A percentile compares a stretch with the other conserved stretches of the same genome.
Evolutionary conservation across 108 stramenopile genomes (phyloP).

Genomic region (Nitzschia inconspicua): DNA sequence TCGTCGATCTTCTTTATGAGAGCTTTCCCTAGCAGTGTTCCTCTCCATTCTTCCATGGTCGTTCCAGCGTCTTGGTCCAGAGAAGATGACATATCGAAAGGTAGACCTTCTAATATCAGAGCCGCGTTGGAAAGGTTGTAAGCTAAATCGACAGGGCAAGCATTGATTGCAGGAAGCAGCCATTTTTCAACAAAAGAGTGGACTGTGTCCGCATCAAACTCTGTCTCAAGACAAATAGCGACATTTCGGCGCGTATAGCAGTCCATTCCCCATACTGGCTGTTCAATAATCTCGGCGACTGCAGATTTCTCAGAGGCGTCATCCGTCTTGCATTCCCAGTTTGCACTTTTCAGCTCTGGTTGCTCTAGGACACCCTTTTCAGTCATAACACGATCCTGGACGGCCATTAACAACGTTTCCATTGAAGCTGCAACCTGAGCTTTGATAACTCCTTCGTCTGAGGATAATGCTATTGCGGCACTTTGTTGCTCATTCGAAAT

Average conservation of each 20-base stretch:
- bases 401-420: constrained; percentile 64
- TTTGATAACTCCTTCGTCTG: constrained; percentile 79
- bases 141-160: constrained; percentile 74
- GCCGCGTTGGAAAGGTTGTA: constrained; percentile 69
- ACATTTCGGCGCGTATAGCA: constrained; percentile 82
- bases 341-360: constrained; percentile 72
- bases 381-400: constrained; percentile 84
- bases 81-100: constrained; percentile 21
- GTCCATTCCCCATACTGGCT: constrained; percentile 89
- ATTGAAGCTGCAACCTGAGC: constrained; percentile 76
- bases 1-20: constrained; percentile 60
- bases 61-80: constrained; percentile 9
- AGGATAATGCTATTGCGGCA: constrained; percentile 60
- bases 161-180: constrained; percentile 87
- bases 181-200: constrained; percentile 75
- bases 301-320: neutral
- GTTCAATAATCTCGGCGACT: constrained; percentile 81
- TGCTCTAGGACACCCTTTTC: constrained; percentile 69
- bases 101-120: constrained; percentile 59
- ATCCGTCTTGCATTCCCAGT: constrained; percentile 46
- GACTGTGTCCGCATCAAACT: constrained; percentile 57
- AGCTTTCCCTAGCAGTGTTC: constrained; percentile 57
- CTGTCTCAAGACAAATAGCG: constrained; percentile 57
- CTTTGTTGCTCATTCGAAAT: constrained; percentile 33
- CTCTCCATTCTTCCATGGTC: constrained; percentile 29